phyloP scores from a whole-genome alignment of 2,329 filamentous ascomycete genomes.

The Aspergillus brasiliensis region DNA sequence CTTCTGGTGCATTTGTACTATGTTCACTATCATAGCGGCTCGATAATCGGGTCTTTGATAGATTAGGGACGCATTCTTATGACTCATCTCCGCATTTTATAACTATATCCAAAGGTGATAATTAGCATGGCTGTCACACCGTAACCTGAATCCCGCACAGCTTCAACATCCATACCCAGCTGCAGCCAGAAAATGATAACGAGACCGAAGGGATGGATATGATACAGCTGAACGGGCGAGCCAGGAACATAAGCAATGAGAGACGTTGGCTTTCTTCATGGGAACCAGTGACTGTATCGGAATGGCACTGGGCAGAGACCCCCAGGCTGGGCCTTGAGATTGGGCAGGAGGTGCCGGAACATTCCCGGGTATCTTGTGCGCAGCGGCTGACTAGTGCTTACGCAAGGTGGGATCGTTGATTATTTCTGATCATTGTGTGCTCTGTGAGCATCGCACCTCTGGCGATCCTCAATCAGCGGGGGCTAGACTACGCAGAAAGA shows the following conservation, averaged over 20 bases:
- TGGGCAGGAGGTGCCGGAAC: neutral
- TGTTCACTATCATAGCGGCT: no score
- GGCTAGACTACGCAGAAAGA: no score
- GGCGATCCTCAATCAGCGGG: no score
- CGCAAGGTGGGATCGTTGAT: neutral
- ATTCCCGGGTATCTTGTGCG: neutral
- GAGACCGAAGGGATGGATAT: neutral
- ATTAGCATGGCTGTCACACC: neutral
- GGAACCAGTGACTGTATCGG: no score
- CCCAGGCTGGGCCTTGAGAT: neutral
- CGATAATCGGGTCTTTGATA: no score
- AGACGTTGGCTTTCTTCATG: no score
- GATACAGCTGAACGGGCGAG: neutral
- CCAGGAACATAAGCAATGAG: no score
- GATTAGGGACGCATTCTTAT: fast-evolving
- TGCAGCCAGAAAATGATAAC: neutral
- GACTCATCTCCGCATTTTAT: no score
- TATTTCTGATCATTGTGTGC: neutral
- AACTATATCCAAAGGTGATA: no score
- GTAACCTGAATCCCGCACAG: neutral
- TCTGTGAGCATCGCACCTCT: no score
- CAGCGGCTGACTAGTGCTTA: neutral
- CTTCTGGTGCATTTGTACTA: no score
- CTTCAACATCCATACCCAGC: conserved; percentile 20
- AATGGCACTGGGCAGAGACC: no score